These are phyloP conservation scores for Sugiyamaella marilandica DNA, from an alignment of 805 yeast genomes.

Conservation along the genomic window DNA sequence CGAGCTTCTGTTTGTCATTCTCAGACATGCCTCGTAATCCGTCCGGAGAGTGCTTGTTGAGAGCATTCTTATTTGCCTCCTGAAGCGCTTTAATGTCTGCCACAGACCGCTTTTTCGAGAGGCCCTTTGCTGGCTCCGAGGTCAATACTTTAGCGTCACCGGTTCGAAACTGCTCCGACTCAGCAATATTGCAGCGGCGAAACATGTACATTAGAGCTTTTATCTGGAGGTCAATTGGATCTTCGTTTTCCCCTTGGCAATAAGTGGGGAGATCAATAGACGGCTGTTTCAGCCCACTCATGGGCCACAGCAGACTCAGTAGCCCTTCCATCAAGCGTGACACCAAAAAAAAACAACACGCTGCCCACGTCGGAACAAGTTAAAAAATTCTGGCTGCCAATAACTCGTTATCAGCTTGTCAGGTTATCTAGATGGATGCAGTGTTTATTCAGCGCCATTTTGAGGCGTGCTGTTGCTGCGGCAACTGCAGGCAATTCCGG, in stretches of 20 bases:
- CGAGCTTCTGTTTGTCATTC: slow-evolving; percentile 41
- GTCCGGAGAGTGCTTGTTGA: slow-evolving; percentile 7
- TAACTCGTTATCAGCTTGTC: neutral
- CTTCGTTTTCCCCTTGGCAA: slow-evolving; percentile 44
- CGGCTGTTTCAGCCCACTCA: slow-evolving; percentile 15
- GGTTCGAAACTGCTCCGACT: slow-evolving; percentile 38
- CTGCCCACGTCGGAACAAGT: no score
- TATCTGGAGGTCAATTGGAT: slow-evolving; percentile 57
- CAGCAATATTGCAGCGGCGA: slow-evolving; percentile 45
- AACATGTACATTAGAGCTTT: slow-evolving; percentile 56
- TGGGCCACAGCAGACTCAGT: slow-evolving; percentile 22
- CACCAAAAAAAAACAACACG: no score
- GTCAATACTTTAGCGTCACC: neutral
- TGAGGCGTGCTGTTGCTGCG: neutral
- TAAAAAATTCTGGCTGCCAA: neutral
- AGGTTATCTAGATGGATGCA: neutral
- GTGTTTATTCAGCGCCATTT: slow-evolving; percentile 3
- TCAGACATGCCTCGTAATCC: slow-evolving; percentile 21
- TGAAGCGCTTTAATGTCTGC: slow-evolving; percentile 7
- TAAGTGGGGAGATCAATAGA: slow-evolving; percentile 48
- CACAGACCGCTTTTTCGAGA: slow-evolving; percentile 8
- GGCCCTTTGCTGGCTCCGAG: neutral
- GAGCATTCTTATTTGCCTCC: slow-evolving; percentile 6
- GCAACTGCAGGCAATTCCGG: no score
- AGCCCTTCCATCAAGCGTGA: slow-evolving; percentile 23